These are phyloP conservation scores for Apiotrichum brassicae DNA, from an alignment of 1,284 basidiomycete species.

Conservation along the genomic window DNA sequence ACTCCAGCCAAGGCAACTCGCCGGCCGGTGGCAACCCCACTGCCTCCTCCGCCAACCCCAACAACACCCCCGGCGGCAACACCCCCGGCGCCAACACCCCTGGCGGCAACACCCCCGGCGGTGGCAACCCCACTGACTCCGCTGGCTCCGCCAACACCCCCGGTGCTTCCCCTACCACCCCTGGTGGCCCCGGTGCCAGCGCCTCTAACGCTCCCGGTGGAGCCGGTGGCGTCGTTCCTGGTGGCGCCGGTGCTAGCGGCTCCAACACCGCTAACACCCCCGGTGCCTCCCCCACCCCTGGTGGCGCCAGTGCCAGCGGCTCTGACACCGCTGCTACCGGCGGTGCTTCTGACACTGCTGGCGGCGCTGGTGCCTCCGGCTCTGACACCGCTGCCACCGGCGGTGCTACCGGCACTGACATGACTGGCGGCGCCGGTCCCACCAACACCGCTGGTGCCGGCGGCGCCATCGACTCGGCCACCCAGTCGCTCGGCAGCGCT, in stretches of 20 bases:
- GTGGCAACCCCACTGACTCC: too few relatives aligned
- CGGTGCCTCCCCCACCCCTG: not conserved
- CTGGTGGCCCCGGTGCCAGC: not conserved
- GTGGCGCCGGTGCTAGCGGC: not conserved
- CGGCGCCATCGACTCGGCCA: too few relatives aligned
- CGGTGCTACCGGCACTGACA: not conserved
- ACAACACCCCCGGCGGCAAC: too few relatives aligned
- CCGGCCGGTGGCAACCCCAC: too few relatives aligned
- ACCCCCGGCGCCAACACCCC: too few relatives aligned
- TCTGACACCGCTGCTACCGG: not conserved
- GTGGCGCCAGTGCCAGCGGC: not conserved
- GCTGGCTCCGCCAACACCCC: not conserved
- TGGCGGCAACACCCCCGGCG: too few relatives aligned
- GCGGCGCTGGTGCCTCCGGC: conserved; percentile 2
- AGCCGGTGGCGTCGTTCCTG: not conserved
- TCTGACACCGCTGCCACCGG: not conserved
- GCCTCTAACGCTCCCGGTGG: not conserved
- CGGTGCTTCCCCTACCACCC: not conserved
- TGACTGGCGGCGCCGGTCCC: not conserved
- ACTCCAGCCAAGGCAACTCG: too few relatives aligned
- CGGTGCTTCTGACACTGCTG: not conserved
- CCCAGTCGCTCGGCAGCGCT: too few relatives aligned
- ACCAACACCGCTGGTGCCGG: not conserved
- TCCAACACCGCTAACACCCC: not conserved
- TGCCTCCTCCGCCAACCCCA: too few relatives aligned